Evolutionary conservation across 2,329 filamentous ascomycete species (phyloP), one percentile per base, ranked within the genome.

Genomic region (Xylariaceae sp.): DNA sequence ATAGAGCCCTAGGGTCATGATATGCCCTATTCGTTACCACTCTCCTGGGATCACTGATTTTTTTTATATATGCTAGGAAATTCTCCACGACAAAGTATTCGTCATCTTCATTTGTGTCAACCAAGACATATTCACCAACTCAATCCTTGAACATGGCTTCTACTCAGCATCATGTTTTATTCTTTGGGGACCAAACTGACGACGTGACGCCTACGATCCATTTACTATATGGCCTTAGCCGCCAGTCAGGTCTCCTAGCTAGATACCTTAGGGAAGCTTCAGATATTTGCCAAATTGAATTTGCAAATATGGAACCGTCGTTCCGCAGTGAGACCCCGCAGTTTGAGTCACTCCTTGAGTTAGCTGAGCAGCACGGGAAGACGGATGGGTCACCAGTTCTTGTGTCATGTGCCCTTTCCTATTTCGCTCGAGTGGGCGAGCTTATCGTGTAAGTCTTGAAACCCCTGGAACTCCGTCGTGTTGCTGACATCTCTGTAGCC

Each of bases 101-200:
- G 9, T 26, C 4, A 4, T 26, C 23, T 26, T 26, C 23, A 26
- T 26, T 9, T 26, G 23, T 26, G 4, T 26, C 4, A 26, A 26
- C 23, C 23, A 4, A 9, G 23, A 9, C 23, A 26, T 26, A 9
- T 9, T 26, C 23, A 4, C 9, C 23, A 26, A 4, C 23, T 9
- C 23, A 26, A 26, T 9, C 23, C 23, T 4, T 26, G 9, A 26
- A 4, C 23, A 26, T 26, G 23, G 23, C 23, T 26, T 26, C 23
- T 32, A 55, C 46, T 47, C 44, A 42, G 44, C 45, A 55, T 42
- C 55, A 59, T 23, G 50, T 63, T 19, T 26, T 63, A 40, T 52
- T 63, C 48, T 61, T 63, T 29, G 55, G 60, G 21, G 60, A 63
- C 44, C 58, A 63, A 42, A 61, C 60, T 10, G 58, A 61, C 41